Base-by-base conservation (phyloP, 163 green algal species). In the Scenedesmus sp. region DNA sequence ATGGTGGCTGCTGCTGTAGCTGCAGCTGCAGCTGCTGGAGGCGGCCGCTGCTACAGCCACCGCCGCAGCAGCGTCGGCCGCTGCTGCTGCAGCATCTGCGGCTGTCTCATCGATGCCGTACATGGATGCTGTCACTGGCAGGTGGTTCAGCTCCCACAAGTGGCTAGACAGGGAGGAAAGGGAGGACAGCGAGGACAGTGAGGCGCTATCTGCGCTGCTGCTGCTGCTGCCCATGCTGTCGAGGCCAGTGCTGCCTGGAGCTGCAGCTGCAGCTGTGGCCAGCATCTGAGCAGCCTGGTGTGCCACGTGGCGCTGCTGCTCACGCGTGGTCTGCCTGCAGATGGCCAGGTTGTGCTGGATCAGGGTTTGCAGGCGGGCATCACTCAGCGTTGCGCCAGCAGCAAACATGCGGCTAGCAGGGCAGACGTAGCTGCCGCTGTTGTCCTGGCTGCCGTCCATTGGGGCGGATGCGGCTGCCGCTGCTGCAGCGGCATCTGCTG, bases 321-420 rank as follows among this genome's bases (percentile, higher is more conserved):
- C n/a, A 10, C 55, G 56, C 23, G 13, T 34, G 1, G 73, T 26
- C 23, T 77, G 73, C n/a, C 56, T 59, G 74, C 87, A 86, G 6
- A 86, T 23, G 4, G 56, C n/a, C n/a, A 91, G 26, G 5, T 86
- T 54, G 7, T 76, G 74, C 20, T 56, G 23, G 1, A 91, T 86
- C 9, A 91, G 57, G 26, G 60, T 20, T n/a, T 86, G 73, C n/a
- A 91, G 56, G 9, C 62, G 74, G 10, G 87, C 74, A 10, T 91
- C 87, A 8, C 56, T 86, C 10, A 91, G 87, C 4, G 7, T 59
- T 4, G 54, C 74, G 0, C 67, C 87, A 13, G 73, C 46, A 13
- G 87, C 87, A 77, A 91, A 91, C 55, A 60, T 74, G 3, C 87
- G 56, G 3, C 81, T 74, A 26, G 81, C 87, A 20, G 73, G 73